Conservation (phyloP, 441 rosid species). For the Viola pubescens region DNA sequence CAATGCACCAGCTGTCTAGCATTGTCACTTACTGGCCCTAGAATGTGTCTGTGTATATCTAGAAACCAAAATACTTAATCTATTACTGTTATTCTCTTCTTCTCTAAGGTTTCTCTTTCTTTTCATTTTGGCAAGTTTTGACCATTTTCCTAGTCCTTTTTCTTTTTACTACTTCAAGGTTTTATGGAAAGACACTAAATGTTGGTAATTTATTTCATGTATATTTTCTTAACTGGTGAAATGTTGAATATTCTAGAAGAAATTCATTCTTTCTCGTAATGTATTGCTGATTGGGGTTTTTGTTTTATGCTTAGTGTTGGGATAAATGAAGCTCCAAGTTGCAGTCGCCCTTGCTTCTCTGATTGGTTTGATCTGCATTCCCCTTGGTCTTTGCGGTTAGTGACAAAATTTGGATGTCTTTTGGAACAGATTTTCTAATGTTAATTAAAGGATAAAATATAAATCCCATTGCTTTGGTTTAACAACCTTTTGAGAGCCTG, state of each 20-base stretch:
- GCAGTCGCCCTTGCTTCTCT: slow-evolving; percentile 37
- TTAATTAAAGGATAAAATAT: not conserved
- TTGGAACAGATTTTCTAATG: not conserved
- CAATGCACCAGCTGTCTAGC: too few relatives aligned
- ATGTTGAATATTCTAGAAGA: not conserved
- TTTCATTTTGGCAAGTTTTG: not conserved
- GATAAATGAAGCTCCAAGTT: slow-evolving; percentile 47
- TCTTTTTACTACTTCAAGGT: too few relatives aligned
- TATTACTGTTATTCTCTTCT: not conserved
- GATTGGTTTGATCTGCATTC: slow-evolving; percentile 40
- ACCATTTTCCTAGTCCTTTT: not conserved
- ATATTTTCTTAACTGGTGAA: not conserved
- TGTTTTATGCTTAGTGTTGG: slow-evolving; percentile 24
- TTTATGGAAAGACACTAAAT: not conserved
- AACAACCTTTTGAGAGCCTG: slow-evolving; percentile 6
- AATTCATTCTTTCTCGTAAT: slow-evolving; percentile 9
- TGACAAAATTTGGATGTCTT: slow-evolving; percentile 13
- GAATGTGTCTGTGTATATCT: not conserved
- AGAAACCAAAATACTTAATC: not conserved
- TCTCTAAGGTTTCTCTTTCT: not conserved
- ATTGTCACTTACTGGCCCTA: too few relatives aligned
- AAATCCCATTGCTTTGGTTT: not conserved
- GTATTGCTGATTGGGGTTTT: slow-evolving; percentile 15
- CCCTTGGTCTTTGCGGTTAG: slow-evolving; percentile 58
- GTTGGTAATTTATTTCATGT: not conserved